These are phyloP conservation scores for Aspergillus versicolor DNA, from an alignment of 2,329 filamentous ascomycete species.

Conservation along the genomic window DNA sequence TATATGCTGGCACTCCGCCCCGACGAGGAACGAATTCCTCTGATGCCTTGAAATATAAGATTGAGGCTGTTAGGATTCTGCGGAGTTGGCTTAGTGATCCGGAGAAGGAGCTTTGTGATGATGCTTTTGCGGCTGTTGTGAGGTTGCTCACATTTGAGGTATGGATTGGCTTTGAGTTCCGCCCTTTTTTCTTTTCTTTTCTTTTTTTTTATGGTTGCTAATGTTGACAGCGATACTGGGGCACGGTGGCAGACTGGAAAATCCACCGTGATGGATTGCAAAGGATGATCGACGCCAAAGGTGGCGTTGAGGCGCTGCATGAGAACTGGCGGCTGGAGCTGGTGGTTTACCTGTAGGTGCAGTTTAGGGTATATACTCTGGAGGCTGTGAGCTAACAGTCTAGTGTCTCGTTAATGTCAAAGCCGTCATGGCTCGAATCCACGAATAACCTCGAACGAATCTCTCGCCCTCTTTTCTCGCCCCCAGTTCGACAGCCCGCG, in stretches of 20 bases:
- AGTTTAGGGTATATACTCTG: neutral
- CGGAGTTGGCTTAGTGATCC: constrained; percentile 33
- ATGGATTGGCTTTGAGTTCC: neutral
- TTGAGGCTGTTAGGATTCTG: constrained; percentile 38
- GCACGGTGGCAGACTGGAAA: constrained; percentile 32
- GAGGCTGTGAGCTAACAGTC: neutral
- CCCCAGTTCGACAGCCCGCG: neutral
- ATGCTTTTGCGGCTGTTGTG: constrained; percentile 34
- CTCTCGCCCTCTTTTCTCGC: constrained; percentile 10
- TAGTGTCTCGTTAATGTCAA: constrained; percentile 29
- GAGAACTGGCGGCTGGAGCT: constrained; percentile 30
- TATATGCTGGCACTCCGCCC: constrained; percentile 29
- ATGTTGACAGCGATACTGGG: constrained; percentile 30
- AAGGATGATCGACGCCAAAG: constrained; percentile 34
- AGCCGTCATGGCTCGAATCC: constrained; percentile 29
- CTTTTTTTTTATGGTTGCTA: neutral
- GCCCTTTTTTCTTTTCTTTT: too few relatives aligned
- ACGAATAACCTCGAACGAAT: constrained; percentile 22
- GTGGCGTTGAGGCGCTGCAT: constrained; percentile 29
- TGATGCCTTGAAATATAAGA: constrained; percentile 32
- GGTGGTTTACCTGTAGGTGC: constrained; percentile 31
- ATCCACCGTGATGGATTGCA: constrained; percentile 34
- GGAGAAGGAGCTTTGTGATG: constrained; percentile 32
- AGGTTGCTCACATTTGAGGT: constrained; percentile 36
- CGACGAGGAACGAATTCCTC: constrained; percentile 23